phyloP scores from a whole-genome alignment of 2,329 filamentous ascomycete genomes.

The Pestalotiopsis fici region DNA sequence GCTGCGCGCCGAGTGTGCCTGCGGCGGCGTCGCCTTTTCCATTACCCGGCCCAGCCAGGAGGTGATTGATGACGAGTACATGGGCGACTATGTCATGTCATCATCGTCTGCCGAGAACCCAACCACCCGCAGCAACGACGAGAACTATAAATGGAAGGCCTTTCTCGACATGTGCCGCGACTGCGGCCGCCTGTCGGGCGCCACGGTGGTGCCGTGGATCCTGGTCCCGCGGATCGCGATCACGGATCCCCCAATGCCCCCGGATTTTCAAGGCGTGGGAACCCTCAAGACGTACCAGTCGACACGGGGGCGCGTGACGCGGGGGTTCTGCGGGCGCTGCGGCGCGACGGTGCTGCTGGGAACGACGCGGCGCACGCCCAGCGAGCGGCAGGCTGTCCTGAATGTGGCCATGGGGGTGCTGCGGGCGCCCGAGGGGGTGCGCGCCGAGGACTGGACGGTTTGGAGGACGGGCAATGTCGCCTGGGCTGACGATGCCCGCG shows the following conservation, averaged over 20 bases:
- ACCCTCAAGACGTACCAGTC: slow-evolving; percentile 42
- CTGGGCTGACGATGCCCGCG: slow-evolving; percentile 18
- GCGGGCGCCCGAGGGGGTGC: slow-evolving; percentile 41
- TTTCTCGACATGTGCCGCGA: slow-evolving; percentile 44
- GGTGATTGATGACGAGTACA: slow-evolving; percentile 27
- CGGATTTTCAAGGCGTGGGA: slow-evolving; percentile 35
- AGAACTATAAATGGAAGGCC: slow-evolving; percentile 40
- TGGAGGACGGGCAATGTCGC: slow-evolving; percentile 42
- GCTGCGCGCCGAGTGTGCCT: slow-evolving; percentile 45
- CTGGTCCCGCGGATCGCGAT: slow-evolving; percentile 38
- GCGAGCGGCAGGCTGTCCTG: slow-evolving; percentile 33
- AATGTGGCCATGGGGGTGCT: slow-evolving; percentile 45
- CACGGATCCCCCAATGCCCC: slow-evolving; percentile 34
- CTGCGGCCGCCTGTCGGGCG: slow-evolving; percentile 42
- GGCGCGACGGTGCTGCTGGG: slow-evolving; percentile 44
- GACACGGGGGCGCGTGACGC: slow-evolving; percentile 32
- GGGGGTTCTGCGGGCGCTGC: slow-evolving; percentile 46
- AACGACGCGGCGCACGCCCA: slow-evolving; percentile 24
- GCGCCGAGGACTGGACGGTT: slow-evolving; percentile 45
- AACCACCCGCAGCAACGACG: slow-evolving; percentile 22
- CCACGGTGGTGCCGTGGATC: slow-evolving; percentile 42
- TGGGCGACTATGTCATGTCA: slow-evolving; percentile 35
- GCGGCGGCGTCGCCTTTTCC: slow-evolving; percentile 47
- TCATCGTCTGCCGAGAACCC: not conserved
- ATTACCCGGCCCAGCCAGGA: slow-evolving; percentile 37